phyloP scores from a whole-genome alignment of 305 asterid species.

The Rubia tinctorum region DNA sequence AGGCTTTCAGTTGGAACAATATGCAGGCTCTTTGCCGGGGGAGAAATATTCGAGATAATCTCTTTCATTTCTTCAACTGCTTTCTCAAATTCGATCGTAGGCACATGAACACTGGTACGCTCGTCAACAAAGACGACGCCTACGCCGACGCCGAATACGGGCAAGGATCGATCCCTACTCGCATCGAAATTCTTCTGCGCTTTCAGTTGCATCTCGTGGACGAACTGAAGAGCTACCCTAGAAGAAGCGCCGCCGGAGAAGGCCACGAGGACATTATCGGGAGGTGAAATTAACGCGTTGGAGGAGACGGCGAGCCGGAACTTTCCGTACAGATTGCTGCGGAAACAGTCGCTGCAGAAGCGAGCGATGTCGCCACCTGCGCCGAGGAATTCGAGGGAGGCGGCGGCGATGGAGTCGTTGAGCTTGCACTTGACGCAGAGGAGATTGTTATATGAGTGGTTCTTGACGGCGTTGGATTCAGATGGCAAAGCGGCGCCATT shows the following conservation, averaged over 20 bases:
- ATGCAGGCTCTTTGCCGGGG: slow-evolving; percentile 58
- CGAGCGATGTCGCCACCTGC: slow-evolving; percentile 37
- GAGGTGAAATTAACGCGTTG: slow-evolving; percentile 79
- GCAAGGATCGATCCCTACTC: slow-evolving; percentile 63
- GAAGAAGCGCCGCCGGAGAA: slow-evolving; percentile 90
- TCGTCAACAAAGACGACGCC: slow-evolving; percentile 86
- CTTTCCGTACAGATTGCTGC: slow-evolving; percentile 71
- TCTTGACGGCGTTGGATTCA: slow-evolving; percentile 19
- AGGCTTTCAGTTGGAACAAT: slow-evolving; percentile 54
- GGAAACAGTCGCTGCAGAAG: slow-evolving; percentile 77
- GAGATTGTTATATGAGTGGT: slow-evolving; percentile 13
- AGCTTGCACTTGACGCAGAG: slow-evolving; percentile 74
- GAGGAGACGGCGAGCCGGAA: slow-evolving; percentile 76
- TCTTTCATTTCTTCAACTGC: slow-evolving; percentile 55
- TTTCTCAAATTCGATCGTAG: slow-evolving; percentile 34
- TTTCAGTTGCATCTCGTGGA: slow-evolving; percentile 76
- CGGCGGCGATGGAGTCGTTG: slow-evolving; percentile 41
- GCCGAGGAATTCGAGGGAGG: slow-evolving; percentile 27
- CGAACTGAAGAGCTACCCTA: slow-evolving; percentile 63
- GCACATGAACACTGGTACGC: slow-evolving; percentile 29
- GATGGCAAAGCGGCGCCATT: slow-evolving; percentile 9
- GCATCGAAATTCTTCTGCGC: slow-evolving; percentile 79
- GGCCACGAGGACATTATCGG: slow-evolving; percentile 81
- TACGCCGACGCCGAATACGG: slow-evolving; percentile 90
- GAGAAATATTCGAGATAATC: slow-evolving; percentile 58